Evolutionary conservation across 164 flowering plant species (phyloP).

Genomic region (Chimonanthus praecox): DNA sequence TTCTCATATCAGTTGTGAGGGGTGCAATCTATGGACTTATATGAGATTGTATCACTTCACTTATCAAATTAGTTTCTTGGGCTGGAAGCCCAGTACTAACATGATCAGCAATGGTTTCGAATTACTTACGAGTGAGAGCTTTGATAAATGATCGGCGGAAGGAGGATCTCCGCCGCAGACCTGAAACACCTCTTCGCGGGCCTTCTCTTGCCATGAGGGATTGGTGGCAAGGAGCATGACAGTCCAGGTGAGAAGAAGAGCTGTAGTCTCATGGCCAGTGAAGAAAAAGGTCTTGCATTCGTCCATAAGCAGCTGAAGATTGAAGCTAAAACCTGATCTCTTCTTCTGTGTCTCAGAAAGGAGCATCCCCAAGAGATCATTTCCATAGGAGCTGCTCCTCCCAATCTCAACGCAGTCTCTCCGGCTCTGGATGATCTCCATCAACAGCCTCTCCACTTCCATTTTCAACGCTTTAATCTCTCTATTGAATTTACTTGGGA

Average conservation of each 20-base stretch:
- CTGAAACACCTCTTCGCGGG: conserved; percentile 52
- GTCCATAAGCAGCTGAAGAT: conserved; percentile 73
- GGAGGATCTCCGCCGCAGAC: conserved; percentile 59
- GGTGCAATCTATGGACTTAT: too few relatives aligned
- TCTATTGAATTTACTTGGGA: conserved; percentile 83
- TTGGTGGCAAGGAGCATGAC: conserved; percentile 84
- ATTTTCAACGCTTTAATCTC: conserved; percentile 68
- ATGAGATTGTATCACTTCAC: too few relatives aligned
- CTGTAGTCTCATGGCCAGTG: conserved; percentile 93
- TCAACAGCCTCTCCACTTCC: conserved; percentile 74
- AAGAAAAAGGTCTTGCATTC: conserved; percentile 97
- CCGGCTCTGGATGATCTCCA: conserved; percentile 89
- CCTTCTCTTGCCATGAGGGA: conserved; percentile 83
- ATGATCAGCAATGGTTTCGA: not conserved
- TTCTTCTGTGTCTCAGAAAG: conserved; percentile 68
- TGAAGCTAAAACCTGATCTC: conserved; percentile 37
- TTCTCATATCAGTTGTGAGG: too few relatives aligned
- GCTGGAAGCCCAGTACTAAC: too few relatives aligned
- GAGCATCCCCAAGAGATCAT: conserved; percentile 78
- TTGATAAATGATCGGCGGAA: conserved; percentile 66
- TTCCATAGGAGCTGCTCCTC: conserved; percentile 64
- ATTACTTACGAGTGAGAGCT: conserved; percentile 56
- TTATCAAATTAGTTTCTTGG: too few relatives aligned
- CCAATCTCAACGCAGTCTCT: conserved; percentile 67
- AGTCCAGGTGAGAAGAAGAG: conserved; percentile 92